phyloP scores from a whole-genome alignment of 1,284 basidiomycete species.

The Phlebopus sp. region DNA sequence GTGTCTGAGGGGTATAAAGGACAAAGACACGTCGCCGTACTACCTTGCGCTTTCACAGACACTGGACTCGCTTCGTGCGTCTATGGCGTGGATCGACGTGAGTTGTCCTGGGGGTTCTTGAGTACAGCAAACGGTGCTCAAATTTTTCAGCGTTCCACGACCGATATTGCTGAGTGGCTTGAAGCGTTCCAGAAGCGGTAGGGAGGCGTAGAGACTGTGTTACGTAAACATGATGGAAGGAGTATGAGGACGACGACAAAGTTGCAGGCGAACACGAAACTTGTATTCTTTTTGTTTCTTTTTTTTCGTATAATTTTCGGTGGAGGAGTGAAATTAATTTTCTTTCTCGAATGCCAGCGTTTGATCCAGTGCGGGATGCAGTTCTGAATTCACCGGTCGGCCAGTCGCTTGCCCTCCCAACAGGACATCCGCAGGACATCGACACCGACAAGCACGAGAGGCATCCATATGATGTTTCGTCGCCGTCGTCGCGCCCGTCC shows the following conservation, averaged over 20 bases:
- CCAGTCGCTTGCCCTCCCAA: slow-evolving; percentile 29
- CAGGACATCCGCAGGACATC: slow-evolving; percentile 22
- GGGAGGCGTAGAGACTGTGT: slow-evolving; percentile 8
- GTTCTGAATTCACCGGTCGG: slow-evolving; percentile 64
- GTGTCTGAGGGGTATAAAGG: slow-evolving; percentile 33
- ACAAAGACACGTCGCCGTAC: slow-evolving; percentile 65
- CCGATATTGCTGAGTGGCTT: slow-evolving; percentile 63
- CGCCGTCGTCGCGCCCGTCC: slow-evolving; percentile 34
- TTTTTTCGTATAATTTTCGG: slow-evolving; percentile 9
- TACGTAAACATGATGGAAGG: slow-evolving; percentile 16
- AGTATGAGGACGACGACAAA: slow-evolving; percentile 10
- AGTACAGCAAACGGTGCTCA: not conserved
- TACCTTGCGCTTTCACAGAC: slow-evolving; percentile 62
- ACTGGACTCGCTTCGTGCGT: slow-evolving; percentile 62
- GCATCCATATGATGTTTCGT: slow-evolving; percentile 28
- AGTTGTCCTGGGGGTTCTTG: slow-evolving; percentile 11
- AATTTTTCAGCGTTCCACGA: slow-evolving; percentile 46
- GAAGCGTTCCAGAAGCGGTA: slow-evolving; percentile 35
- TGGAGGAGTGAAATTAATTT: not conserved
- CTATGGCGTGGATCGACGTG: slow-evolving; percentile 59
- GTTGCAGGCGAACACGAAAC: slow-evolving; percentile 5
- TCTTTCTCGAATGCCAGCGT: slow-evolving; percentile 59
- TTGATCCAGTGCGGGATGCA: slow-evolving; percentile 81
- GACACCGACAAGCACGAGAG: slow-evolving; percentile 30
- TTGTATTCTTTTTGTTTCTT: slow-evolving; percentile 4